Percentiles rank a stretch among this genome's conserved stretches.
phyloP scores from a whole-genome alignment of 495 filamentous ascomycete genomes.

The Rhypophila decipiens region DNA sequence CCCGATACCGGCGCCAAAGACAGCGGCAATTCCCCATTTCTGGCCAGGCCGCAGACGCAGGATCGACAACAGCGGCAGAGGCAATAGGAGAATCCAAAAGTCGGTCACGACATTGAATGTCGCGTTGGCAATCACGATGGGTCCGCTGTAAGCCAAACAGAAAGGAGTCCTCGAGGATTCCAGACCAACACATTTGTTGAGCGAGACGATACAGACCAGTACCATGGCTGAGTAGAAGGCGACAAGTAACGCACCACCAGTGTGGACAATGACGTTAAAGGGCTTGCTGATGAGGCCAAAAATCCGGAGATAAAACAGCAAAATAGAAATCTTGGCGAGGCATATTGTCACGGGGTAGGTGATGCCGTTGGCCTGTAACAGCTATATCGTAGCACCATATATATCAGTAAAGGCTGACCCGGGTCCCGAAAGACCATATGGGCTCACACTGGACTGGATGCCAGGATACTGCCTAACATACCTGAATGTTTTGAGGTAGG shows the following conservation, averaged over 20 bases:
- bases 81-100: not conserved
- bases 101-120: not conserved
- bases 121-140: not conserved
- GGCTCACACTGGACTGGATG: not conserved
- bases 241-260: not conserved
- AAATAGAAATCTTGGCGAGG: not conserved
- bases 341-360: not conserved
- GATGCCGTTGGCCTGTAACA: not conserved
- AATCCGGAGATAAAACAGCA: not conserved
- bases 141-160: not conserved
- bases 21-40: not conserved
- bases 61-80: not conserved
- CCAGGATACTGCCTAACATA: not conserved
- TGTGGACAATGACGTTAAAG: not conserved
- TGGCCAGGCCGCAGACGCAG: not conserved
- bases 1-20: not conserved
- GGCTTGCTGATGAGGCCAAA: not conserved
- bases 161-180: not conserved
- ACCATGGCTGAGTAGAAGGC: not conserved
- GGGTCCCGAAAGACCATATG: not conserved
- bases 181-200: not conserved
- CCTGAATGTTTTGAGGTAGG: not conserved
- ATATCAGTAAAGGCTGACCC: too few species aligned
- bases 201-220: not conserved
- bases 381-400: not conserved